These are phyloP conservation scores for Lentinus tigrinus DNA, from an alignment of 768 basidiomycete genomes.

Conservation along the genomic window DNA sequence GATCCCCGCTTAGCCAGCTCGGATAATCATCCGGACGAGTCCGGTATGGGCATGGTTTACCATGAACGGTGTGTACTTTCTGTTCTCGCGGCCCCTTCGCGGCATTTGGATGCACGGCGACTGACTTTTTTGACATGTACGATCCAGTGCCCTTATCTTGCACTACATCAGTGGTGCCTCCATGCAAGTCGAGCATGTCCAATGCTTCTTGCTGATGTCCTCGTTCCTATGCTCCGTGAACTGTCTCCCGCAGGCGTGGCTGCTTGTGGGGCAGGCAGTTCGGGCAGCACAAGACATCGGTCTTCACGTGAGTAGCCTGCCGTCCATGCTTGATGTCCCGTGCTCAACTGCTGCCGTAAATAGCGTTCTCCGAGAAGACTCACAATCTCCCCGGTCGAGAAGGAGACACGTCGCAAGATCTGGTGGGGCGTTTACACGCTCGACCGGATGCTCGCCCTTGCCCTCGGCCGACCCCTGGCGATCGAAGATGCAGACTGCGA, in stretches of 20 bases:
- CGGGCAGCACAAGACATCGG: conserved; percentile 89
- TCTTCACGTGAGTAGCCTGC: conserved; percentile 67
- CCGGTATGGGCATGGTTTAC: conserved; percentile 87
- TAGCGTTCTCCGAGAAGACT: conserved; percentile 84
- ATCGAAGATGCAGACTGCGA: conserved; percentile 90
- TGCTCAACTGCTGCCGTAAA: conserved; percentile 12
- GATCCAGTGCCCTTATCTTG: conserved; percentile 73
- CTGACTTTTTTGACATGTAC: neutral
- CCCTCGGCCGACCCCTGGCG: conserved; percentile 85
- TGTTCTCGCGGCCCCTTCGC: neutral
- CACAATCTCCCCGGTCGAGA: conserved; percentile 68
- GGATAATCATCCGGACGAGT: conserved; percentile 59
- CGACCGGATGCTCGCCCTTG: conserved; percentile 89
- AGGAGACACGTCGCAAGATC: conserved; percentile 85
- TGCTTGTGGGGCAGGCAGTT: conserved; percentile 87
- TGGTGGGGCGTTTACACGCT: conserved; percentile 95
- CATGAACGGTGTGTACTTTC: conserved; percentile 70
- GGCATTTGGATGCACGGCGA: neutral
- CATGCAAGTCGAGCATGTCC: conserved; percentile 83
- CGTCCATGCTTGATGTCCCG: conserved; percentile 7
- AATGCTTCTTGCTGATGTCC: conserved; percentile 86
- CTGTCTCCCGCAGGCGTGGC: conserved; percentile 92
- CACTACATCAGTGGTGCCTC: conserved; percentile 91
- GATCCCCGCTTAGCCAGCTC: conserved; percentile 63
- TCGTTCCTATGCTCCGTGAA: conserved; percentile 92